Evolutionary conservation across 148 eudicot genomes (phyloP).

Genomic region (Silene uniflora): DNA sequence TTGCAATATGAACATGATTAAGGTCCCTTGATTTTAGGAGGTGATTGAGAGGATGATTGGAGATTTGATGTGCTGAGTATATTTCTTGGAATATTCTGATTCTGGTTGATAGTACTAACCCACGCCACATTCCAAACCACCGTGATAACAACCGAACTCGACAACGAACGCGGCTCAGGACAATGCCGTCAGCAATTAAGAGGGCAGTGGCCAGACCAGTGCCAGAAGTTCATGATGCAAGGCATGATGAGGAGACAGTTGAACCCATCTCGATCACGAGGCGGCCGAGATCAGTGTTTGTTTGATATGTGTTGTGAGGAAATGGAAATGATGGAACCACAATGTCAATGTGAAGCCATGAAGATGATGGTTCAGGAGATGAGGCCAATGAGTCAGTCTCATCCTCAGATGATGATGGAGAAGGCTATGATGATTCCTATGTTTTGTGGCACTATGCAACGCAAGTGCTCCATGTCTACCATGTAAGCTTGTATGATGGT

Average conservation of each 20-base stretch:
- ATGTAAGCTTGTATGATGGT: not conserved
- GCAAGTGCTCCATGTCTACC: slow-evolving; percentile 14
- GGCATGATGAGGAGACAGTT: slow-evolving; percentile 1
- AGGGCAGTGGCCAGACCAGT: slow-evolving; percentile 16
- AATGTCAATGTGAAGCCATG: slow-evolving; percentile 21
- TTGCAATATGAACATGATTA: no score
- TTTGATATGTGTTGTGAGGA: slow-evolving; percentile 21
- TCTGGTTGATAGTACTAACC: no score
- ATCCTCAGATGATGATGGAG: not conserved
- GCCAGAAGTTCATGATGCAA: slow-evolving; percentile 16
- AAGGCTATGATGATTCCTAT: slow-evolving; percentile 21
- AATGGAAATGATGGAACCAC: slow-evolving; percentile 11
- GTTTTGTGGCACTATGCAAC: slow-evolving; percentile 19
- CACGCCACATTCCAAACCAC: slow-evolving; percentile 11
- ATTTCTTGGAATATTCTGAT: no score
- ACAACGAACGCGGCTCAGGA: not conserved
- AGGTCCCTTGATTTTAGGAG: no score
- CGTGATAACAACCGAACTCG: slow-evolving; percentile 7
- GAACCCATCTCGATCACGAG: not conserved
- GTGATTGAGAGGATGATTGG: no score
- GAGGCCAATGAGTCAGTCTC: not conserved
- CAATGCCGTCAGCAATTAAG: not conserved
- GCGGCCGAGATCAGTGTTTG: not conserved
- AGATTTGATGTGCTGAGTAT: no score
- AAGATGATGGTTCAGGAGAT: not conserved